These are phyloP conservation scores for Malassezia dermatis DNA, from an alignment of 1,284 basidiomycete species.

Conservation along the genomic window DNA sequence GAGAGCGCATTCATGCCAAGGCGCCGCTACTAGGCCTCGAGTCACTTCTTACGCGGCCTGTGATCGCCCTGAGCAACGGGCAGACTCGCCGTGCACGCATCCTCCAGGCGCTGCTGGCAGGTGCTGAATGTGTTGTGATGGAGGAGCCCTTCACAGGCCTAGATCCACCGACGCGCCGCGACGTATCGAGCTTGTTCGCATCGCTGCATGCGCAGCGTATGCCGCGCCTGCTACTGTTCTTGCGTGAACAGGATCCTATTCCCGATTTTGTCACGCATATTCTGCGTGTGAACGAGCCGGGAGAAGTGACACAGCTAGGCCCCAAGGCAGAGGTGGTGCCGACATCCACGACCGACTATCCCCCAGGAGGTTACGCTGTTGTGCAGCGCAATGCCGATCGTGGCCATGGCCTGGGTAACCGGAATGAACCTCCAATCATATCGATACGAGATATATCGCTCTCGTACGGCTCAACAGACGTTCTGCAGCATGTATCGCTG, in stretches of 20 bases:
- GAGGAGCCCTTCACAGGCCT: constrained; percentile 33
- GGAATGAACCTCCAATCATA: constrained; percentile 52
- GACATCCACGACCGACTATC: background rate
- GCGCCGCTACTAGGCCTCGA: constrained; percentile 30
- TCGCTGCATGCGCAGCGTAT: constrained; percentile 53
- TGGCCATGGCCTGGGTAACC: constrained; percentile 17
- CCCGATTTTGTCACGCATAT: constrained; percentile 75
- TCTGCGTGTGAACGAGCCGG: constrained; percentile 54
- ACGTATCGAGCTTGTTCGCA: constrained; percentile 50
- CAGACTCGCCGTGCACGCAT: constrained; percentile 82
- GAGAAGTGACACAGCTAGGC: constrained; percentile 51
- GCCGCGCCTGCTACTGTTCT: constrained; percentile 62
- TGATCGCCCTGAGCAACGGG: constrained; percentile 68
- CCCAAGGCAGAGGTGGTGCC: background rate
- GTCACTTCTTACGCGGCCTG: constrained; percentile 28
- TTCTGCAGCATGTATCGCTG: constrained; percentile 40
- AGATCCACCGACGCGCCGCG: constrained; percentile 20
- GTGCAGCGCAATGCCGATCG: constrained; percentile 8
- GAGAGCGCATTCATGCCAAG: constrained; percentile 19
- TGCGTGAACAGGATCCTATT: constrained; percentile 68
- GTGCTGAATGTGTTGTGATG: constrained; percentile 52
- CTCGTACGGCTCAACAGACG: constrained; percentile 60
- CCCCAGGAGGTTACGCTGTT: constrained; percentile 15
- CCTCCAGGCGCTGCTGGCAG: constrained; percentile 64
- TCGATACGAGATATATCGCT: constrained; percentile 62